Evolutionary conservation across 768 basidiomycete genomes (phyloP).

Genomic region (Cystobasidium ongulense): DNA sequence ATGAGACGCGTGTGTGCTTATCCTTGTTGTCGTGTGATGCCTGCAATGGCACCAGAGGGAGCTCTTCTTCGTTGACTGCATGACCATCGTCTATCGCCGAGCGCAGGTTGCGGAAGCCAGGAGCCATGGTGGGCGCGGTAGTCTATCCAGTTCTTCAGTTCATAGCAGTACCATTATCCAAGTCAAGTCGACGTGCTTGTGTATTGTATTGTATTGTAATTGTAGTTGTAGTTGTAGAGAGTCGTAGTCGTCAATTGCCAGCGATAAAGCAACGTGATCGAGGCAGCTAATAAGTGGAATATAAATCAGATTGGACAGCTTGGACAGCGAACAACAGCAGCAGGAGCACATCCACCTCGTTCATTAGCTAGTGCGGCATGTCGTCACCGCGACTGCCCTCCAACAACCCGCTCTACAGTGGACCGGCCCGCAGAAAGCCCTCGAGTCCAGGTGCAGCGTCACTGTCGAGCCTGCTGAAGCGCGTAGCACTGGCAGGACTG

Average conservation of each 20-base stretch:
- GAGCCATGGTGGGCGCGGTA: neutral
- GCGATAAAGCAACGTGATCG: neutral
- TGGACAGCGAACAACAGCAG: neutral
- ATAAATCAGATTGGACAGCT: neutral
- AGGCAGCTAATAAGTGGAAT: too few species aligned
- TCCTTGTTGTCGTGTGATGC: neutral
- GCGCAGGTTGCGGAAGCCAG: neutral
- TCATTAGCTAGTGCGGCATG: neutral
- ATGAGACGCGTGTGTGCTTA: neutral
- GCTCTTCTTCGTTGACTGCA: conserved; percentile 11
- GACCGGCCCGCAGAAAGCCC: conserved; percentile 11
- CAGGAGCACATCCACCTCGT: neutral
- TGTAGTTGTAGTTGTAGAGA: neutral
- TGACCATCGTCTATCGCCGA: neutral
- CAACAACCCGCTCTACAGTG: neutral
- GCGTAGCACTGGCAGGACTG: conserved; percentile 12
- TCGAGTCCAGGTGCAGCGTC: conserved; percentile 11
- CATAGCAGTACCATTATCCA: neutral
- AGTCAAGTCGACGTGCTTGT: too few species aligned
- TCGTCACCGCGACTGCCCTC: conserved; percentile 17
- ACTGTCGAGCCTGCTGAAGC: conserved; percentile 14
- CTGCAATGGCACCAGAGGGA: conserved; percentile 3
- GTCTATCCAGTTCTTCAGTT: neutral
- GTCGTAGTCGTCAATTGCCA: too few species aligned
- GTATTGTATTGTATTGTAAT: neutral